These are phyloP conservation scores for Microthlaspi erraticum DNA, from an alignment of 345 rosid species.

Conservation along the genomic window DNA sequence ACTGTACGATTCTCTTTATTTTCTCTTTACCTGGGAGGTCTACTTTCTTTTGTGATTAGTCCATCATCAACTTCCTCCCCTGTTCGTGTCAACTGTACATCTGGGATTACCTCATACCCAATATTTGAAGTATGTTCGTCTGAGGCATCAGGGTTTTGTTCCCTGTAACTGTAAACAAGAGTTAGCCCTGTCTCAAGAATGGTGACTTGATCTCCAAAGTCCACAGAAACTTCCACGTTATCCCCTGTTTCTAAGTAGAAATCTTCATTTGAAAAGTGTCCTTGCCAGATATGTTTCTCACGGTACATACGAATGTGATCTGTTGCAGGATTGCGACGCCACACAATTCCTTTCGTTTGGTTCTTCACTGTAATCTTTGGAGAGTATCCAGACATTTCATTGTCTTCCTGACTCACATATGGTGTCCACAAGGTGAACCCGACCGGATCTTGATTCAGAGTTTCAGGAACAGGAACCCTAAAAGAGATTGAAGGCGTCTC, in stretches of 20 bases:
- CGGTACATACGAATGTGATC: slow-evolving; percentile 18
- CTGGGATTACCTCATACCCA: background rate
- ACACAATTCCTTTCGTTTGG: background rate
- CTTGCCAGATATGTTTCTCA: slow-evolving; percentile 31
- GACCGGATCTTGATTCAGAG: background rate
- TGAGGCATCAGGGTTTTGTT: too few species aligned
- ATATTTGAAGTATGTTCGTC: too few species aligned
- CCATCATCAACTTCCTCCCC: background rate
- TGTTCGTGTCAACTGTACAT: background rate
- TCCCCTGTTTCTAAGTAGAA: slow-evolving; percentile 14
- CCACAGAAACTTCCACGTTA: slow-evolving; percentile 25
- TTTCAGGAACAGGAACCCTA: slow-evolving; percentile 30
- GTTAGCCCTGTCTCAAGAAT: slow-evolving; percentile 30
- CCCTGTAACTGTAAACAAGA: slow-evolving; percentile 4
- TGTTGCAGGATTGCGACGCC: slow-evolving; percentile 20
- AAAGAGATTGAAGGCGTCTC: slow-evolving; percentile 22
- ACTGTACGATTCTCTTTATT: too few species aligned
- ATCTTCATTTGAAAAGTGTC: slow-evolving; percentile 21
- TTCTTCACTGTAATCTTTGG: slow-evolving; percentile 31
- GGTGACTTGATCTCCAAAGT: slow-evolving; percentile 26
- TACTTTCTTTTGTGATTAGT: too few species aligned
- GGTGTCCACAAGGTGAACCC: slow-evolving; percentile 27
- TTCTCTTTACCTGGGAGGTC: too few species aligned
- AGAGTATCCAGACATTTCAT: slow-evolving; percentile 19
- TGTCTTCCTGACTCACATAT: slow-evolving; percentile 11